A percentile compares a stretch with the other conserved stretches of the same genome.
Evolutionary conservation across 768 basidiomycete genomes (phyloP).

Genomic region (Chalciporus sphaerocephalus): DNA sequence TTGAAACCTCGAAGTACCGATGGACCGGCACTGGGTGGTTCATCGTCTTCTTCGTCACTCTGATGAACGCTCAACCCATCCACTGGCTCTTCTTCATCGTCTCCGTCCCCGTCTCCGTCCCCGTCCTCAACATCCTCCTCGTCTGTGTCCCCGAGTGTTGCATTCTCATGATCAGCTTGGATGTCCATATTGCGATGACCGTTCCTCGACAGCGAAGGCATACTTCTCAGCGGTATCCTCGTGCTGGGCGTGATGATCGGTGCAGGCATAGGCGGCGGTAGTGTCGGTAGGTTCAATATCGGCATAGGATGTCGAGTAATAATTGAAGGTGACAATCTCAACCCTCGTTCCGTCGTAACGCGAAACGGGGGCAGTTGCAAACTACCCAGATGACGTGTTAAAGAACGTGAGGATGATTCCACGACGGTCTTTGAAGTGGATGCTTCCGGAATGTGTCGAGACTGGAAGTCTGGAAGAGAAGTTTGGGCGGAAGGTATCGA

Average conservation of each 20-base stretch:
- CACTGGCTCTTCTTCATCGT: slow-evolving; percentile 29
- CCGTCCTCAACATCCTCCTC: slow-evolving; percentile 34
- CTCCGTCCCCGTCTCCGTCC: slow-evolving; percentile 21
- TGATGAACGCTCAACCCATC: slow-evolving; percentile 34
- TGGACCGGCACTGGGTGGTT: slow-evolving; percentile 21
- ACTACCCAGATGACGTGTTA: slow-evolving; percentile 9
- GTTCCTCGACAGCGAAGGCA: slow-evolving; percentile 50
- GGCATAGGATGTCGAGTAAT: slow-evolving; percentile 44
- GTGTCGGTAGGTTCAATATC: slow-evolving; percentile 46
- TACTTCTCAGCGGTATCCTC: slow-evolving; percentile 40
- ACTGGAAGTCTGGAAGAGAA: not conserved
- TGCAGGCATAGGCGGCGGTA: slow-evolving; percentile 32
- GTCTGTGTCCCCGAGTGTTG: slow-evolving; percentile 27
- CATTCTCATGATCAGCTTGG: slow-evolving; percentile 20
- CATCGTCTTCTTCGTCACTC: slow-evolving; percentile 36
- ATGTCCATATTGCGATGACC: slow-evolving; percentile 26
- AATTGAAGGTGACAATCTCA: slow-evolving; percentile 44
- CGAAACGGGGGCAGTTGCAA: slow-evolving; percentile 21
- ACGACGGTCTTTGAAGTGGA: slow-evolving; percentile 2
- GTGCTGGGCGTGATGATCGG: slow-evolving; percentile 11
- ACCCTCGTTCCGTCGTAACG: slow-evolving; percentile 33
- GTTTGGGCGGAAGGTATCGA: slow-evolving; percentile 1
- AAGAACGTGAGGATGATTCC: slow-evolving; percentile 4
- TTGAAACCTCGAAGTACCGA: slow-evolving; percentile 7
- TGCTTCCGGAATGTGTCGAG: not conserved